A percentile compares a stretch with the other conserved stretches of the same genome.
These are phyloP conservation scores for Penstemon davidsonii DNA, from an alignment of 257 asterid genomes.

Conservation along the genomic window DNA sequence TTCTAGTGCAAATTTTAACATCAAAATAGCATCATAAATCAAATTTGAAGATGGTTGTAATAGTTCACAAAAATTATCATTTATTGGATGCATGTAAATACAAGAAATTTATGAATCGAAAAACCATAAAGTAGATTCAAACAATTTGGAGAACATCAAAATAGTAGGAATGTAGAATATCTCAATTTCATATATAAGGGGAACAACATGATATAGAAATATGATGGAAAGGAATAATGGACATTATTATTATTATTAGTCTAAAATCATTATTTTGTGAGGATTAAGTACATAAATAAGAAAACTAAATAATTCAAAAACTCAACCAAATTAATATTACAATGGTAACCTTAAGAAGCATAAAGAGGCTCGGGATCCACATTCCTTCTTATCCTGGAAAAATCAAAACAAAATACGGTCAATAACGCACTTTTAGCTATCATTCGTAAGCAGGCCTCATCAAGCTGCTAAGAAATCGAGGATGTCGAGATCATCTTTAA, in stretches of 20 bases:
- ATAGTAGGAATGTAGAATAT: too few relatives aligned
- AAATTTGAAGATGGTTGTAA: too few relatives aligned
- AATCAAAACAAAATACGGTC: conserved; percentile 2
- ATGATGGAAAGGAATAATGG: not conserved
- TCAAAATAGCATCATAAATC: too few relatives aligned
- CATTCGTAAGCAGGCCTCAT: too few relatives aligned
- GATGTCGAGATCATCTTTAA: too few relatives aligned
- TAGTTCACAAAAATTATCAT: too few relatives aligned
- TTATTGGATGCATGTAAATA: too few relatives aligned
- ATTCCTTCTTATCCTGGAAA: conserved; percentile 61
- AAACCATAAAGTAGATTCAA: too few relatives aligned
- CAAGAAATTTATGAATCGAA: too few relatives aligned
- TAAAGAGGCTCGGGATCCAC: conserved; percentile 64
- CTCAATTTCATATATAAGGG: too few relatives aligned
- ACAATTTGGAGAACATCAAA: too few relatives aligned
- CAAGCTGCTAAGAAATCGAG: not conserved
- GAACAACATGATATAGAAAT: not conserved
- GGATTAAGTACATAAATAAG: not conserved
- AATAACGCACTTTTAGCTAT: not conserved
- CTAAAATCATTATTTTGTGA: not conserved
- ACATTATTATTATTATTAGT: not conserved
- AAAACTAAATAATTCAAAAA: not conserved
- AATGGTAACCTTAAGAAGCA: conserved; percentile 25
- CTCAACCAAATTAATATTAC: not conserved
- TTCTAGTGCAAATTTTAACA: too few relatives aligned